Evolutionary conservation across 1,284 basidiomycete species (phyloP).

Genomic region (Gastroboletus turbinatus): DNA sequence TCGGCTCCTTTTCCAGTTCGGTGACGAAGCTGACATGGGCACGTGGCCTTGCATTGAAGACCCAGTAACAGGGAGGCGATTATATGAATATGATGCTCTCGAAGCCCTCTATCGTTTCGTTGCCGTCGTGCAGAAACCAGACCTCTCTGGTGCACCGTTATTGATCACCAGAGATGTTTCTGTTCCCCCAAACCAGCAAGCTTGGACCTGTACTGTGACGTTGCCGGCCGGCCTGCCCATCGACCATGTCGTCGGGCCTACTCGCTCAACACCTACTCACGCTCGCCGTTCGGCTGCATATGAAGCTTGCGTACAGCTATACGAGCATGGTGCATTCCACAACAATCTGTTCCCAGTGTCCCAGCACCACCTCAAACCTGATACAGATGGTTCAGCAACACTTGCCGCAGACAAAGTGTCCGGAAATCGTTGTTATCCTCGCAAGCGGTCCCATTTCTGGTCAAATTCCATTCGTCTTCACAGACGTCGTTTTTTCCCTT

Average conservation of each 20-base stretch:
- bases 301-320: conserved; percentile 51
- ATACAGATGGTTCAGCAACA: conserved; percentile 8
- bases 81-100: conserved; percentile 55
- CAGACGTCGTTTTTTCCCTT: conserved; percentile 50
- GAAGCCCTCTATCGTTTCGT: conserved; percentile 54
- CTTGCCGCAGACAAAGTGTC: conserved; percentile 31
- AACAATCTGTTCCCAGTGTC: conserved; percentile 47
- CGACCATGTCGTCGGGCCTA: conserved; percentile 43
- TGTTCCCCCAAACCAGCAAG: conserved; percentile 7
- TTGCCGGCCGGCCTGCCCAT: conserved; percentile 46
- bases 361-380: conserved; percentile 9
- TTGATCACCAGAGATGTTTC: conserved; percentile 38
- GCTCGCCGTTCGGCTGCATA: conserved; percentile 61
- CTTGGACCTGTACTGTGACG: conserved; percentile 49
- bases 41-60: conserved; percentile 38
- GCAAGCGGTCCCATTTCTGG: conserved; percentile 67
- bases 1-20: conserved; percentile 44
- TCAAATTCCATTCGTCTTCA: conserved; percentile 37
- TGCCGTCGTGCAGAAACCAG: conserved; percentile 22
- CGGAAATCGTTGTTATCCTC: conserved; percentile 53
- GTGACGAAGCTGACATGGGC: conserved; percentile 46
- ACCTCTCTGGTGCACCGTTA: conserved; percentile 32
- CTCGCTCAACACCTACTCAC: conserved; percentile 44
- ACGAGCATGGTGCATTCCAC: conserved; percentile 49
- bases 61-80: conserved; percentile 54